phyloP scores from a whole-genome alignment of 2,329 filamentous ascomycete species.

The Xylariaceae sp. region DNA sequence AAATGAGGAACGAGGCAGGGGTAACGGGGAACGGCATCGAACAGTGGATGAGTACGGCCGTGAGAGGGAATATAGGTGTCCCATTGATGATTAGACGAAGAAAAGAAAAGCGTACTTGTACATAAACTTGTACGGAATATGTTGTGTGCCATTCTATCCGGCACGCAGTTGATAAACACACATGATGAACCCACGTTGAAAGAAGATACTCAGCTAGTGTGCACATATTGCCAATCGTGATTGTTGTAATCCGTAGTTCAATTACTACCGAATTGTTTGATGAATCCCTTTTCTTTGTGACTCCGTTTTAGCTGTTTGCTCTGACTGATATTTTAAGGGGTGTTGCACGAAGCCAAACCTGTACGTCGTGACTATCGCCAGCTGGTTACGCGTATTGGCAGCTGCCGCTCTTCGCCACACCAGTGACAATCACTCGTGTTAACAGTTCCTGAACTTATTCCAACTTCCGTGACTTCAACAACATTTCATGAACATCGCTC shows the following conservation, averaged over 20 bases:
- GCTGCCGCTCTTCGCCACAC: not conserved
- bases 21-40: conserved; percentile 39
- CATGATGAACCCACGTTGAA: not conserved
- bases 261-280: too few relatives aligned
- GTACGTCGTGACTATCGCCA: not conserved
- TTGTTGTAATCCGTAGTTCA: too few relatives aligned
- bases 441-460: not conserved
- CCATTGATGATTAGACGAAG: conserved; percentile 46
- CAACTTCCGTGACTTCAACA: not conserved
- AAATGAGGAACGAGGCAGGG: conserved; percentile 29
- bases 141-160: too few relatives aligned
- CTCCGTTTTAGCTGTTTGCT: not conserved
- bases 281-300: too few relatives aligned
- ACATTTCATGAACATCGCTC: not conserved
- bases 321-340: not conserved
- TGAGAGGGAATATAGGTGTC: conserved; percentile 50
- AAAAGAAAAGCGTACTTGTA: conserved; percentile 5
- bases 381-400: not conserved
- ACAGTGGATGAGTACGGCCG: conserved; percentile 40
- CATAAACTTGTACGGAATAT: conserved; percentile 3
- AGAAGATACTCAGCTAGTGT: too few relatives aligned
- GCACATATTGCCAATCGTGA: too few relatives aligned
- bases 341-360: not conserved
- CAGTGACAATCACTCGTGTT: not conserved
- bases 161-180: not conserved